Percentiles rank a stretch among this genome's conserved stretches.
Evolutionary conservation across 176 grass and related monocot species (phyloP).

Genomic region (Rhynchospora breviuscula): DNA sequence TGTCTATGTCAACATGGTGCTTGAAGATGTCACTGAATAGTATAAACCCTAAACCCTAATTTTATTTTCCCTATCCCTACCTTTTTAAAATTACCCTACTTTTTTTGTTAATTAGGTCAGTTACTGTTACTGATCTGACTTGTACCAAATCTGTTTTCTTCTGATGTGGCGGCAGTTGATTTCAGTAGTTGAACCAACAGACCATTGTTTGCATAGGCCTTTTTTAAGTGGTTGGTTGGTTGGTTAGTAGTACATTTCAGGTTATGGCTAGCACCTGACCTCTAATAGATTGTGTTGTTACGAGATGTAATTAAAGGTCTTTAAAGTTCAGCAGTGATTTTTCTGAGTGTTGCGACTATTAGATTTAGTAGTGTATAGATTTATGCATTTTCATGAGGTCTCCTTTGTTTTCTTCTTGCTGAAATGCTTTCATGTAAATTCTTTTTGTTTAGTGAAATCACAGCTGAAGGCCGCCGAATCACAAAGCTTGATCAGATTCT

Average conservation of each 20-base stretch:
- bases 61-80: not conserved
- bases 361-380: not conserved
- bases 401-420: not conserved
- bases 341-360: not conserved
- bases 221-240: too few relatives aligned
- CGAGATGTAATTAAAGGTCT: not conserved
- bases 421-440: not conserved
- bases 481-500: constrained; percentile 98
- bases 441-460: constrained; percentile 57
- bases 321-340: not conserved
- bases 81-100: not conserved
- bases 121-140: not conserved
- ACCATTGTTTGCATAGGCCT: not conserved
- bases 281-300: not conserved
- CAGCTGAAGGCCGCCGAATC: constrained; percentile 82
- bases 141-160: not conserved
- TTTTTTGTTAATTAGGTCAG: constrained; percentile 3
- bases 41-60: constrained; percentile 62
- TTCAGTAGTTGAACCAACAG: not conserved
- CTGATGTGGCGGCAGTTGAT: not conserved
- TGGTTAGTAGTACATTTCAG: not conserved
- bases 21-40: constrained; percentile 99
- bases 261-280: not conserved
- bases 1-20: constrained; percentile 99
- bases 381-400: not conserved